Conservation (phyloP, 1,284 basidiomycete species). For the Ceraceosorus guamensis region DNA sequence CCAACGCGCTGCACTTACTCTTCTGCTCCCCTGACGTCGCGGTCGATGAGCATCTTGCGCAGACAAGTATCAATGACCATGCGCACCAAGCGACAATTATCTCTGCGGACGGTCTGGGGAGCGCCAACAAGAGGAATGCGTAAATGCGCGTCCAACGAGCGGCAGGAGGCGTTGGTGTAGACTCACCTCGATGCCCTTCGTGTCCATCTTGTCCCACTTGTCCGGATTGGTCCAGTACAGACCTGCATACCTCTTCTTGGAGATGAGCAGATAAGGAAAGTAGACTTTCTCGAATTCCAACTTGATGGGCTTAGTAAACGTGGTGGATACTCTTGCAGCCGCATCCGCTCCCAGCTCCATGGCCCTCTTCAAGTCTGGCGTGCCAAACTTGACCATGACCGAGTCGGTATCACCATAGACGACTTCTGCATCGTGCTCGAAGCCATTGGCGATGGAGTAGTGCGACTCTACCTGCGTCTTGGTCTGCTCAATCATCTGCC, state of each 20-base stretch:
- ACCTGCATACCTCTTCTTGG: constrained; percentile 48
- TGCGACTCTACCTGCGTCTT: constrained; percentile 40
- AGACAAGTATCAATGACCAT: constrained; percentile 48
- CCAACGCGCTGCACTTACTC: constrained; percentile 20
- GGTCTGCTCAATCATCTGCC: constrained; percentile 48
- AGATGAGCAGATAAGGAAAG: constrained; percentile 47
- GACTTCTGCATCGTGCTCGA: constrained; percentile 45
- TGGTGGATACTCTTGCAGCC: constrained; percentile 67
- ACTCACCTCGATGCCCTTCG: constrained; percentile 42
- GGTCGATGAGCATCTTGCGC: constrained; percentile 48
- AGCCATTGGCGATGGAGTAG: constrained; percentile 46
- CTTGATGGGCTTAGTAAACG: constrained; percentile 45
- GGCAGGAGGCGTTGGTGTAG: background rate
- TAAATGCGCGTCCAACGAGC: too few relatives aligned
- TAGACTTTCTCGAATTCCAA: constrained; percentile 49
- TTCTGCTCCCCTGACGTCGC: constrained; percentile 47
- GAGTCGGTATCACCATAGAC: constrained; percentile 48
- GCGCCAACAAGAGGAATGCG: too few relatives aligned
- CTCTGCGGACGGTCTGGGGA: constrained; percentile 38
- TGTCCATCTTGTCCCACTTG: constrained; percentile 48
- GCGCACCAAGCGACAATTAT: constrained; percentile 48
- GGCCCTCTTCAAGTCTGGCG: constrained; percentile 31
- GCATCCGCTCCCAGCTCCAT: constrained; percentile 69
- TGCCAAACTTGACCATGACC: constrained; percentile 49
- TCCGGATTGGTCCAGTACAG: constrained; percentile 46